Evolutionary conservation across 2,329 filamentous ascomycete species (phyloP), one percentile per base, ranked within the genome.

Genomic region (Cercospora nicotianae): DNA sequence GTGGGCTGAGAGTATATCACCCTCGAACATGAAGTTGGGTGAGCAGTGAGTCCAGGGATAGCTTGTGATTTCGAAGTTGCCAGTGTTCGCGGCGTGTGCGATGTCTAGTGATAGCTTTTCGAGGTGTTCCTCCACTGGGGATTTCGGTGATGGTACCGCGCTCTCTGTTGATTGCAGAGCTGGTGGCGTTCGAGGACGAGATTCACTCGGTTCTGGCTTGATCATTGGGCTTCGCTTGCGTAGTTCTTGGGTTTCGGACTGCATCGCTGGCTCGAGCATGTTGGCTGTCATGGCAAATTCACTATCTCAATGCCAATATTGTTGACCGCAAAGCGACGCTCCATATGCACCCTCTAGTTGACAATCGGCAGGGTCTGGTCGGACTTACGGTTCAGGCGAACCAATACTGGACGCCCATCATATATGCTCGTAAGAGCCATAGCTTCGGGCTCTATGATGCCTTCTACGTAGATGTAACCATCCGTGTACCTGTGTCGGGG

Each of bases 81-180:
- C 53, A 2, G 42, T 53, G 23, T 69, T 69, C 42, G 66, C 63
- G 7, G 67, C 67, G 5, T 55, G 33, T 57, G 66, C 58, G 42
- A 69, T 59, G 13, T 28, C 57, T 28, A 62, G 61, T 6, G 63
- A 26, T n/a, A 65, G 5, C 3, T 28, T 16, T 20, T 65, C 53
- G 51, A 65, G 33, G 18, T 59, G 53, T n/a, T n/a, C 51, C 23
- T 28, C 28, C n/a, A 57, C 23, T 16, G 5, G 2, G 28, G 51
- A 8, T 30, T 28, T 30, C 13, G 20, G 4, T 53, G 3, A 3
- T 20, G 16, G 42, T 48, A 2, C 2, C 8, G 42, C 7, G 42
- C 42, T 48, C 20, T 48, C 42, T 5, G 8, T 18, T 6, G n/a
- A 20, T 20, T 7, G 6, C 4, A 12, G n/a, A 9, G 12, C 4